These are phyloP conservation scores for Backusella sp. DNA, from an alignment of 192 early-diverging fungal genomes.

Conservation along the genomic window DNA sequence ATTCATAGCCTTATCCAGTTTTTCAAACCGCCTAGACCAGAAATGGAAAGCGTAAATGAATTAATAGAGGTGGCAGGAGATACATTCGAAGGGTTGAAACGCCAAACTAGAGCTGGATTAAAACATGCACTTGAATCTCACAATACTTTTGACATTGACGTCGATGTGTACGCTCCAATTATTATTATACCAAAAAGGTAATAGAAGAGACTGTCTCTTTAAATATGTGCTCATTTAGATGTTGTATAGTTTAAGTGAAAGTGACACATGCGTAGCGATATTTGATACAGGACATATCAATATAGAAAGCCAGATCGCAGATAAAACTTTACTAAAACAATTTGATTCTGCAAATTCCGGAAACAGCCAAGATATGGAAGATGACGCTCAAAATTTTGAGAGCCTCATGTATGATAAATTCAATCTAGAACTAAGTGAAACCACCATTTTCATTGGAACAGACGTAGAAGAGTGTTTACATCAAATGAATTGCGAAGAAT, in stretches of 20 bases:
- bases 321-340: slow-evolving; percentile 54
- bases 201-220: neutral
- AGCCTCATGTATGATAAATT: slow-evolving; percentile 80
- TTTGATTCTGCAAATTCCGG: slow-evolving; percentile 21
- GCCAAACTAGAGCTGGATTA: slow-evolving; percentile 76
- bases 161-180: slow-evolving; percentile 85
- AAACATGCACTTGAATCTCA: slow-evolving; percentile 75
- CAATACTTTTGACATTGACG: slow-evolving; percentile 70
- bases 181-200: slow-evolving; percentile 68
- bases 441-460: slow-evolving; percentile 70
- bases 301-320: slow-evolving; percentile 70
- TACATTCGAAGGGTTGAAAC: slow-evolving; percentile 67
- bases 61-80: slow-evolving; percentile 64
- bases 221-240: neutral
- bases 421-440: slow-evolving; percentile 60
- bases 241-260: slow-evolving; percentile 36
- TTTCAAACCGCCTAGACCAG: slow-evolving; percentile 64
- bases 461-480: slow-evolving; percentile 17
- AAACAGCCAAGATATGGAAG: slow-evolving; percentile 51
- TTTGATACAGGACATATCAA: slow-evolving; percentile 81
- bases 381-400: slow-evolving; percentile 64
- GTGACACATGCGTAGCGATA: slow-evolving; percentile 57
- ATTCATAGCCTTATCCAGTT: slow-evolving; percentile 69
- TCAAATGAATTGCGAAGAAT: slow-evolving; percentile 29
- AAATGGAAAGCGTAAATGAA: slow-evolving; percentile 59